A percentile compares a stretch with the other conserved stretches of the same genome.
phyloP scores from a whole-genome alignment of 139 green algal species.

The Coelastrella sp. region DNA sequence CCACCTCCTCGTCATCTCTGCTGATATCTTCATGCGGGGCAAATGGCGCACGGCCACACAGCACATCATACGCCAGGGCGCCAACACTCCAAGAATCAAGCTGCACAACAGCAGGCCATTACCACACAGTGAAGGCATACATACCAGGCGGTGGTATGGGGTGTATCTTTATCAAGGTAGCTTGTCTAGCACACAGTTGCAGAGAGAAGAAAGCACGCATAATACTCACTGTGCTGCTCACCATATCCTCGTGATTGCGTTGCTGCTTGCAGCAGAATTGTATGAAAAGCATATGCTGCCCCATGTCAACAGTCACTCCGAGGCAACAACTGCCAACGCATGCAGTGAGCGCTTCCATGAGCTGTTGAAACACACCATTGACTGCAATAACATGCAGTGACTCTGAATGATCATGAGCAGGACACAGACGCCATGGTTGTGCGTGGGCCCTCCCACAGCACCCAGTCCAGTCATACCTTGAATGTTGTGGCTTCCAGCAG shows the following conservation, averaged over 20 bases:
- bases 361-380: too few species aligned
- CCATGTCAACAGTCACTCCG: too few species aligned
- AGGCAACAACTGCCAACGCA: too few species aligned
- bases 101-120: constrained; percentile 20
- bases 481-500: constrained; percentile 42
- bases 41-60: constrained; percentile 67
- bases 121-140: neutral
- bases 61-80: constrained; percentile 67
- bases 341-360: too few species aligned
- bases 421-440: neutral
- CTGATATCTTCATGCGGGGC: constrained; percentile 41
- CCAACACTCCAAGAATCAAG: constrained; percentile 57
- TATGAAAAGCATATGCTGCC: too few species aligned
- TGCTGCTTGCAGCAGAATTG: too few species aligned
- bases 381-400: neutral
- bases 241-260: too few species aligned
- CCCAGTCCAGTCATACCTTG: constrained; percentile 15
- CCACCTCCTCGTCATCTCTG: constrained; percentile 14
- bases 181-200: neutral
- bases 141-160: too few species aligned
- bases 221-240: neutral
- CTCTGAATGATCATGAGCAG: neutral
- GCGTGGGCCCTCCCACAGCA: neutral
- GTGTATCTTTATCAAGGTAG: neutral
- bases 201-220: neutral